These are phyloP conservation scores for Lactarius sanguifluus DNA, from an alignment of 768 basidiomycete genomes.

Conservation along the genomic window DNA sequence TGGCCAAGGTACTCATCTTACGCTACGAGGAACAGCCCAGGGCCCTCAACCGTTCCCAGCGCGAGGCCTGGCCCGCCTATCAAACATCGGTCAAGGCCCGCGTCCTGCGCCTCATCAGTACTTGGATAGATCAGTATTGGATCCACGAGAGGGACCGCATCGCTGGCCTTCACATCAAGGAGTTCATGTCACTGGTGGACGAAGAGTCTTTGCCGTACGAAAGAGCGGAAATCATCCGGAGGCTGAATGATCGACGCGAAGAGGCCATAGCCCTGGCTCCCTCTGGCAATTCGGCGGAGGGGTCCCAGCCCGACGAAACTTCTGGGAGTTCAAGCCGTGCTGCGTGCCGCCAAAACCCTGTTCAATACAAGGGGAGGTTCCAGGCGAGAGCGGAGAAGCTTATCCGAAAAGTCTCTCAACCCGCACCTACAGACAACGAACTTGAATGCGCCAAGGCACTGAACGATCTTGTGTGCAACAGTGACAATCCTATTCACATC, in stretches of 20 bases:
- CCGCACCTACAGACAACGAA: constrained; percentile 11
- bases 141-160: constrained; percentile 16
- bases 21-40: constrained; percentile 19
- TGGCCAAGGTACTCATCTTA: constrained; percentile 19
- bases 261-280: constrained; percentile 15
- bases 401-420: constrained; percentile 7
- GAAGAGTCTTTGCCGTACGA: background rate
- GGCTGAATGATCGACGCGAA: constrained; percentile 14
- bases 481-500: constrained; percentile 6
- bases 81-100: constrained; percentile 9
- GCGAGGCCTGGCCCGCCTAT: constrained; percentile 15
- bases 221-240: constrained; percentile 13
- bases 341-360: constrained; percentile 16
- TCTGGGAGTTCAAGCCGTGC: background rate
- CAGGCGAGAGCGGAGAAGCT: constrained; percentile 10
- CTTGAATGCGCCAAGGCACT: constrained; percentile 8
- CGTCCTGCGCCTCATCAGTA: constrained; percentile 18
- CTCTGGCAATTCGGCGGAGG: background rate
- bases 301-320: background rate
- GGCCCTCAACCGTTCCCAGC: constrained; percentile 10
- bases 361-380: constrained; percentile 15
- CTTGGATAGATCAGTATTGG: constrained; percentile 24
- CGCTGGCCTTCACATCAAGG: constrained; percentile 24
- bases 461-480: constrained; percentile 6
- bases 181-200: background rate